Evolutionary conservation across 257 asterid genomes (phyloP).

Genomic region (Scutellaria minor): DNA sequence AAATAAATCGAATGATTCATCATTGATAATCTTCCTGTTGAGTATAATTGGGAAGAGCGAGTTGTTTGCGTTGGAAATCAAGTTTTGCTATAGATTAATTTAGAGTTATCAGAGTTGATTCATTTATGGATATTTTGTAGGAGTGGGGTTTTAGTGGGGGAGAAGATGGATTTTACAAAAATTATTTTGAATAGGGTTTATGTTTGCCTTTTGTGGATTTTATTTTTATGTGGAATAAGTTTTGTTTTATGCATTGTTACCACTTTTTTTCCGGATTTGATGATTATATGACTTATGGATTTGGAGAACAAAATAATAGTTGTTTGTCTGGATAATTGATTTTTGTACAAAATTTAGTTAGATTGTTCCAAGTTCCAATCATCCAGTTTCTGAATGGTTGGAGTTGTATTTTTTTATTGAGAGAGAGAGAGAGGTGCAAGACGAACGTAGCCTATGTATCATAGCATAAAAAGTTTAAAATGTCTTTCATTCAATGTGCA

Average conservation of each 20-base stretch:
- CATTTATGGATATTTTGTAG: too few relatives aligned
- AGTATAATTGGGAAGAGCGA: not conserved
- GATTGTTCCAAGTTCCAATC: not conserved
- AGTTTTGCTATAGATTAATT: too few relatives aligned
- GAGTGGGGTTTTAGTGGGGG: slow-evolving; percentile 19
- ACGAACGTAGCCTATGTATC: not conserved
- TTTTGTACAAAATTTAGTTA: not conserved
- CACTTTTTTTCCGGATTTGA: not conserved
- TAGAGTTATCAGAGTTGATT: too few relatives aligned
- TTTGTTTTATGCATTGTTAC: not conserved
- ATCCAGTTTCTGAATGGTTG: slow-evolving; percentile 10
- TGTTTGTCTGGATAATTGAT: not conserved
- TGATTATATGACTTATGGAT: slow-evolving; percentile 11
- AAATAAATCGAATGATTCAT: slow-evolving; percentile 2
- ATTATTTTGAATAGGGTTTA: not conserved
- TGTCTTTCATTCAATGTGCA: slow-evolving; percentile 10
- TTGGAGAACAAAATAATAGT: not conserved
- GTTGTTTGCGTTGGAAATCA: not conserved
- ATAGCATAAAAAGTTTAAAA: not conserved
- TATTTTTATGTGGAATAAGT: not conserved
- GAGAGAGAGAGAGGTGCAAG: not conserved
- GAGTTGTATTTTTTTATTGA: not conserved
- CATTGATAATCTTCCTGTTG: not conserved
- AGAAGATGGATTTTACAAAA: not conserved
- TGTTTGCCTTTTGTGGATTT: not conserved